Evolutionary conservation across 108 stramenopile species (phyloP).

Genomic region (Cyclostephanos invisitatus): DNA sequence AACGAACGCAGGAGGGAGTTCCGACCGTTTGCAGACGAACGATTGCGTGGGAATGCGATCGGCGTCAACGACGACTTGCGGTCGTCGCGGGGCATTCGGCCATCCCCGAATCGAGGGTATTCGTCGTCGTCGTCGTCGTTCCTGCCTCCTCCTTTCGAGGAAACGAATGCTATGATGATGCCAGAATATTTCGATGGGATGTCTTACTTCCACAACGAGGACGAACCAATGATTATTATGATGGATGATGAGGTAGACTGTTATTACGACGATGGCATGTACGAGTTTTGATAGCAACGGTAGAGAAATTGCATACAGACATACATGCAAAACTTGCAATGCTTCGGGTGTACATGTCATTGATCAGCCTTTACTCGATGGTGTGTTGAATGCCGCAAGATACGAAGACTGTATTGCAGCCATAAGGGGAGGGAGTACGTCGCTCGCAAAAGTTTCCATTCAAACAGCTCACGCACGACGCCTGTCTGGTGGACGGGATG

Average conservation of each 20-base stretch:
- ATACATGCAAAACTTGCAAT: too few species aligned
- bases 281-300: background rate
- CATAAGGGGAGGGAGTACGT: slow-evolving; percentile 72
- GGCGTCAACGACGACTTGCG: background rate
- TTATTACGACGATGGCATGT: slow-evolving; percentile 1
- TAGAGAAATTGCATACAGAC: background rate
- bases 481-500: slow-evolving; percentile 89
- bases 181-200: slow-evolving; percentile 1
- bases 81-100: background rate
- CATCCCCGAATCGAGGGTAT: slow-evolving; percentile 6
- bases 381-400: too few species aligned
- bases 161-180: background rate
- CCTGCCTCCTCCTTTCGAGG: too few species aligned
- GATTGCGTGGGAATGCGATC: slow-evolving; percentile 1
- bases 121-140: background rate
- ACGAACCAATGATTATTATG: background rate
- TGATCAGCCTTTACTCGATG: too few species aligned
- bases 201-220: background rate
- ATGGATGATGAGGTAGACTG: background rate
- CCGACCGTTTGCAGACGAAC: slow-evolving; percentile 2
- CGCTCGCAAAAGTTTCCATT: slow-evolving; percentile 95
- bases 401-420: too few species aligned
- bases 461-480: slow-evolving; percentile 90
- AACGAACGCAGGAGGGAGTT: slow-evolving; percentile 4
- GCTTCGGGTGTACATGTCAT: too few species aligned